phyloP scores from a whole-genome alignment of 148 eudicot genomes.

The Spergularia bocconei region DNA sequence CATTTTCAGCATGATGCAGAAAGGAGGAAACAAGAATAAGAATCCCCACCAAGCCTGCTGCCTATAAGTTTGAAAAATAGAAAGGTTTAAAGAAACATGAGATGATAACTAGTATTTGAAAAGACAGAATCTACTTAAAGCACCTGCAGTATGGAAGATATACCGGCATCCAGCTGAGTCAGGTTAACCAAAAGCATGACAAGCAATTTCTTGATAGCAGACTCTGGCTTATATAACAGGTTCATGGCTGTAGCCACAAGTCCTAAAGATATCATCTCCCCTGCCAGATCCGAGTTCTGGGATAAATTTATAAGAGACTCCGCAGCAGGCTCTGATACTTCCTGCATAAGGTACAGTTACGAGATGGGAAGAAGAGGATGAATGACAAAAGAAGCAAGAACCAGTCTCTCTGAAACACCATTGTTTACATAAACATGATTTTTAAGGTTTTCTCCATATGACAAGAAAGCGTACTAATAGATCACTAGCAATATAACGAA shows the following conservation, averaged over 20 bases:
- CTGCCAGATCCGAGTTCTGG: slow-evolving; percentile 62
- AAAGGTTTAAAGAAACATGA: not conserved
- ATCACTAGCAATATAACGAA: too few species aligned
- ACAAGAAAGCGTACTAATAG: too few species aligned
- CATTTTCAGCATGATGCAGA: not conserved
- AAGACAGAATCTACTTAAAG: slow-evolving; percentile 25
- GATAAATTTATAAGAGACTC: slow-evolving; percentile 90
- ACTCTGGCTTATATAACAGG: slow-evolving; percentile 59
- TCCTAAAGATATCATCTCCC: slow-evolving; percentile 70
- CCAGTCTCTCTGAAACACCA: not conserved
- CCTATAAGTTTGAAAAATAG: not conserved
- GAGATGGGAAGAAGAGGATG: not conserved
- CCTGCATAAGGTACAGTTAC: slow-evolving; percentile 40
- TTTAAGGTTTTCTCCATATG: not conserved
- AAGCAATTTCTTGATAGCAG: slow-evolving; percentile 50
- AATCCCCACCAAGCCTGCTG: not conserved
- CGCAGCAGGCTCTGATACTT: slow-evolving; percentile 89
- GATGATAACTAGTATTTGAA: not conserved
- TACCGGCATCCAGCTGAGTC: slow-evolving; percentile 88
- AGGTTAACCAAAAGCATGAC: slow-evolving; percentile 94
- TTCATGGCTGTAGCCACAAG: slow-evolving; percentile 61
- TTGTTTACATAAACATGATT: not conserved
- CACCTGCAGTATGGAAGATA: slow-evolving; percentile 91
- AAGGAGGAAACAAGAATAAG: not conserved
- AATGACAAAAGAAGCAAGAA: not conserved